phyloP scores from a whole-genome alignment of 2,329 filamentous ascomycete genomes.

The Fusarium camptoceras region DNA sequence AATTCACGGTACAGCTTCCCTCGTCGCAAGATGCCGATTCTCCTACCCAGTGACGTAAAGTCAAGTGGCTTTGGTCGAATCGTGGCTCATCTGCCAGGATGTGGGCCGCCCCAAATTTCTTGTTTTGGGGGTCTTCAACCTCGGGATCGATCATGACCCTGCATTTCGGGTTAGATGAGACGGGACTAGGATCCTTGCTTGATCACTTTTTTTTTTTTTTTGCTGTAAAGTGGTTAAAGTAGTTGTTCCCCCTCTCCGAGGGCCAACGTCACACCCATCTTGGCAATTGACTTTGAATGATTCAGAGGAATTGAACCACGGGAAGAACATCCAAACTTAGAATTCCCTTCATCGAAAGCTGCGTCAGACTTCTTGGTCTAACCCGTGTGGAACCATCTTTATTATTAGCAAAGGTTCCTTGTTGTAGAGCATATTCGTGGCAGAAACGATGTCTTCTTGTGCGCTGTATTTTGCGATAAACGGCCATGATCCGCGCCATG shows the following conservation, averaged over 20 bases:
- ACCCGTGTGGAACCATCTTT: background rate
- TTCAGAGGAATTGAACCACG: constrained; percentile 2
- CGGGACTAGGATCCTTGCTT: constrained; percentile 24
- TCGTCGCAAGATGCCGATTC: constrained; percentile 31
- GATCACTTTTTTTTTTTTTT: constrained; percentile 9
- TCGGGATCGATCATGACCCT: constrained; percentile 22
- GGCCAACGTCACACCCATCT: constrained; percentile 37
- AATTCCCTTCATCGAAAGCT: background rate
- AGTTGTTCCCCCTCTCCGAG: background rate
- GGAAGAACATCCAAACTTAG: constrained; percentile 12
- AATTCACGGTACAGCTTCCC: constrained; percentile 22
- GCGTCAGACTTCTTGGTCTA: constrained; percentile 1
- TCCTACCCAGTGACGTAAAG: constrained; percentile 42
- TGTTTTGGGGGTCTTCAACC: constrained; percentile 33
- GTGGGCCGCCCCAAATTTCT: constrained; percentile 37
- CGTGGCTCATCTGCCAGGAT: constrained; percentile 34
- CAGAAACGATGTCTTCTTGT: background rate
- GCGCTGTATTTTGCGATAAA: constrained; percentile 25
- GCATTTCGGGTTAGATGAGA: constrained; percentile 15
- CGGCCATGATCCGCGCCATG: constrained; percentile 25
- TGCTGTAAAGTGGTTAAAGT: background rate
- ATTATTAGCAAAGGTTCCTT: background rate
- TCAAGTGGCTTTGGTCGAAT: constrained; percentile 44
- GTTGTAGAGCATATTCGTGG: background rate
- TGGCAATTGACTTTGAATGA: constrained; percentile 28